Conservation (phyloP, 139 green algal species). For the Volvox reticuliferus region DNA sequence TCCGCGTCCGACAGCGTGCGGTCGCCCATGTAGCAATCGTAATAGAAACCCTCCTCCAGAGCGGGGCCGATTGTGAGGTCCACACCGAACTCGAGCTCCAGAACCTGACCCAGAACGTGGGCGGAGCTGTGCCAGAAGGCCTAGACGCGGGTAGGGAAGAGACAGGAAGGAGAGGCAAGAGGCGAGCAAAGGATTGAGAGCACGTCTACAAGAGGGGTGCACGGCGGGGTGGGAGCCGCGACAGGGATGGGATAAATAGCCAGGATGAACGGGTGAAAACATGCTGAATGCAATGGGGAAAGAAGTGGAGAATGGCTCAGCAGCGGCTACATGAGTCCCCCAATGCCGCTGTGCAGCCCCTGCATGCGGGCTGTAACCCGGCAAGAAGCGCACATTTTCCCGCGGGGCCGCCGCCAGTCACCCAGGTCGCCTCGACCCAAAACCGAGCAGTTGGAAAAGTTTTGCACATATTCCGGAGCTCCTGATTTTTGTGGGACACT, state of each 20-base stretch:
- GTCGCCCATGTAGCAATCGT: constrained; percentile 97
- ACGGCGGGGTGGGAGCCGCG: too few relatives aligned
- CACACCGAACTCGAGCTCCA: constrained; percentile 96
- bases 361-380: not conserved
- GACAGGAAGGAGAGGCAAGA: not conserved
- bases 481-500: not conserved
- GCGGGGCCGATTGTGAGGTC: constrained; percentile 96
- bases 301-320: too few relatives aligned
- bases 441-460: not conserved
- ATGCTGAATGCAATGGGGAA: too few relatives aligned
- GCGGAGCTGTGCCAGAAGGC: constrained; percentile 97
- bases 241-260: too few relatives aligned
- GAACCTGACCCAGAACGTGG: constrained; percentile 94
- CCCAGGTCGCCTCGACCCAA: not conserved
- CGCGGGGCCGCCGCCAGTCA: too few relatives aligned
- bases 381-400: not conserved
- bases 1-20: constrained; percentile 83
- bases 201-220: too few relatives aligned
- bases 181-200: too few relatives aligned
- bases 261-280: too few relatives aligned
- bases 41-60: constrained; percentile 99
- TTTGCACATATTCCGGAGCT: not conserved
- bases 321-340: too few relatives aligned
- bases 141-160: constrained; percentile 62
- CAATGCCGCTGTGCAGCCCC: too few relatives aligned